Base-by-base conservation (phyloP, 2,329 filamentous ascomycete genomes). In the Claviceps citrina region DNA sequence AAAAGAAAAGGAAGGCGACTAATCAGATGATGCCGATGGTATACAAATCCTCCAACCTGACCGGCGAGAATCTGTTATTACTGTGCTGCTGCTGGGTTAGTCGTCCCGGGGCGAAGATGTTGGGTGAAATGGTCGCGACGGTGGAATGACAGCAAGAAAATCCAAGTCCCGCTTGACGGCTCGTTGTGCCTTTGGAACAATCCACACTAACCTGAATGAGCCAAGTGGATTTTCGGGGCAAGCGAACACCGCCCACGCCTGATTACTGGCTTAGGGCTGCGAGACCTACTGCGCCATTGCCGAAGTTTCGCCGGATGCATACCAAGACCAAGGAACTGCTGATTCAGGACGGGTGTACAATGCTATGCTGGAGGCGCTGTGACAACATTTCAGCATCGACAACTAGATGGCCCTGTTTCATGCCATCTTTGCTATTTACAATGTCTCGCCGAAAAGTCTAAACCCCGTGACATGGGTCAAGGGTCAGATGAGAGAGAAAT, bases 41-140 rank as follows among this genome's bases (percentile, higher is more conserved):
- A 59, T 47, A 51, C 53, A 58, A 57, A 59, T 54, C 49, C 59
- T 60, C 59, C 43, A 51, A 58, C 57, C 55, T 47, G 45, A 47
- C 50, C 54, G 56, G 57, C 49, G 57, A 60, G 55, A 57, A 60
- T 61, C 52, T 59, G 55, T 47, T 59, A 49, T 51, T 61, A 58
- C 58, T 55, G 60, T 58, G 55, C 61, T 58, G 41, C n/a, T n/a
- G n/a, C n/a, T n/a, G 55, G 59, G 59, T 62, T 63, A 62, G 60
- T 63, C 53, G 56, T 56, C 55, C 57, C 57, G 54, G 49, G 53
- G 48, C 50, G 49, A 54, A 48, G 48, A 39, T 46, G 58, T 54
- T 60, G 54, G 54, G 51, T 53, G 52, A 57, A 56, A 52, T 57
- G 51, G 58, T 63, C 59, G 60, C 60, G 58, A 61, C 57, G 56